Evolutionary conservation across 306 rosid species (phyloP).

Genomic region (Begonia fuchsioides): DNA sequence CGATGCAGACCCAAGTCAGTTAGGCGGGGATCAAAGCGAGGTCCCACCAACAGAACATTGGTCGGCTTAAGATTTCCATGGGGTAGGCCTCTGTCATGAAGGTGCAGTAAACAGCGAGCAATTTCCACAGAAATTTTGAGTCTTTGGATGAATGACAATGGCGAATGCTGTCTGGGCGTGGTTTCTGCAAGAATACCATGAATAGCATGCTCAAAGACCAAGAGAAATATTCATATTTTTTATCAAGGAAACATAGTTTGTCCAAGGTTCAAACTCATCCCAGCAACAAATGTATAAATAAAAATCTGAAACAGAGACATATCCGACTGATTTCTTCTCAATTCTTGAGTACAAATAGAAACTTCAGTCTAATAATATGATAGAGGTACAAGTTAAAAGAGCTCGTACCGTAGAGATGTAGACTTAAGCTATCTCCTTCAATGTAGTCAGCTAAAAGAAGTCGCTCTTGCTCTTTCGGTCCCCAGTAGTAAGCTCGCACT

Average conservation of each 20-base stretch:
- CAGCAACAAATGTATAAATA: too few relatives aligned
- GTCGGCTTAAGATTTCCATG: constrained; percentile 94
- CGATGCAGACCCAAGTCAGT: constrained; percentile 89
- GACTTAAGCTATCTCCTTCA: constrained; percentile 83
- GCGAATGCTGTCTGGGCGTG: constrained; percentile 81
- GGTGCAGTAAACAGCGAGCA: constrained; percentile 61
- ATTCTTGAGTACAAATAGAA: not conserved
- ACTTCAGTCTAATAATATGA: too few relatives aligned
- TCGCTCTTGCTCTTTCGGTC: constrained; percentile 97
- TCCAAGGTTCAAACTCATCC: too few relatives aligned
- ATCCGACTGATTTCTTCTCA: too few relatives aligned
- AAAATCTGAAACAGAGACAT: too few relatives aligned
- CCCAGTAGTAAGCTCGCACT: constrained; percentile 88
- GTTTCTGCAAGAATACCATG: constrained; percentile 46
- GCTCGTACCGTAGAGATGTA: constrained; percentile 84
- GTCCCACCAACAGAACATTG: constrained; percentile 52
- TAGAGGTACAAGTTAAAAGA: too few relatives aligned
- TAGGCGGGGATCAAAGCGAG: constrained; percentile 47
- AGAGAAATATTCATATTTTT: constrained; percentile 2
- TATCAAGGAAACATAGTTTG: too few relatives aligned
- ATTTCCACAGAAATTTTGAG: constrained; percentile 70
- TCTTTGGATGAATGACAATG: constrained; percentile 69
- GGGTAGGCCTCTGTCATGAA: constrained; percentile 85
- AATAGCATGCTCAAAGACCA: constrained; percentile 13
- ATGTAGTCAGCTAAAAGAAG: constrained; percentile 86